Percentiles rank a stretch among this genome's conserved stretches.
Evolutionary conservation across 2,329 filamentous ascomycete genomes (phyloP).

Genomic region (Fonsecaea erecta): DNA sequence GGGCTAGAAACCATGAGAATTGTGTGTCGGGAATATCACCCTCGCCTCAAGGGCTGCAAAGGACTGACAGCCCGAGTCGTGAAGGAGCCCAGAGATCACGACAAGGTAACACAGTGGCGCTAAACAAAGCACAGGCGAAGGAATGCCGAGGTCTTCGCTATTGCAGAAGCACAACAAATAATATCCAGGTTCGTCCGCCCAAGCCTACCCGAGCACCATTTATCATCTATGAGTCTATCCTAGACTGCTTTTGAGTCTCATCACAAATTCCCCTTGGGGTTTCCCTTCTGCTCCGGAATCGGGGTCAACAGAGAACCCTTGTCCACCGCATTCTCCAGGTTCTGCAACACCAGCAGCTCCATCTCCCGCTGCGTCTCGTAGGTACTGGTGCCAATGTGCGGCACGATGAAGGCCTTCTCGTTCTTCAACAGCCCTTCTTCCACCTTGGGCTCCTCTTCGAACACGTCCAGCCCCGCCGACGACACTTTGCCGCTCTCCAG

Average conservation of each 20-base stretch:
- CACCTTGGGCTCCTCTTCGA: conserved; percentile 52
- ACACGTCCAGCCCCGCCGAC: conserved; percentile 54
- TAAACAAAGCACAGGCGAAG: background rate
- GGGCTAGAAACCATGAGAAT: too few relatives aligned
- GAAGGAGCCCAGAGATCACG: background rate
- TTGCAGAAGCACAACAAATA: too few relatives aligned
- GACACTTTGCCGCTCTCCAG: conserved; percentile 52
- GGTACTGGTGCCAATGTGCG: conserved; percentile 65
- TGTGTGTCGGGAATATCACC: too few relatives aligned
- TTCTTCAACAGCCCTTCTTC: conserved; percentile 55
- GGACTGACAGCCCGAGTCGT: too few relatives aligned
- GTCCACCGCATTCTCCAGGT: conserved; percentile 61
- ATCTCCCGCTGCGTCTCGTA: conserved; percentile 66
- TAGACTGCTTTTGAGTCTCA: background rate
- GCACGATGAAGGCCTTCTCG: conserved; percentile 57
- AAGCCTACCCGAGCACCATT: background rate
- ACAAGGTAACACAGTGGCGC: too few relatives aligned
- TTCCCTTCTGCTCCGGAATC: conserved; percentile 62
- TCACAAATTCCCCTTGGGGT: conserved; percentile 28
- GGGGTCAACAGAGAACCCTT: conserved; percentile 63
- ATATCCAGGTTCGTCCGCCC: background rate
- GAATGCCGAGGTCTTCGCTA: background rate
- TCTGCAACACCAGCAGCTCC: conserved; percentile 64
- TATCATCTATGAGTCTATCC: conserved; percentile 1
- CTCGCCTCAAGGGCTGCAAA: too few relatives aligned